Conservation (phyloP, 1,284 basidiomycete genomes). For the Melanopsichium pennsylvanicum region DNA sequence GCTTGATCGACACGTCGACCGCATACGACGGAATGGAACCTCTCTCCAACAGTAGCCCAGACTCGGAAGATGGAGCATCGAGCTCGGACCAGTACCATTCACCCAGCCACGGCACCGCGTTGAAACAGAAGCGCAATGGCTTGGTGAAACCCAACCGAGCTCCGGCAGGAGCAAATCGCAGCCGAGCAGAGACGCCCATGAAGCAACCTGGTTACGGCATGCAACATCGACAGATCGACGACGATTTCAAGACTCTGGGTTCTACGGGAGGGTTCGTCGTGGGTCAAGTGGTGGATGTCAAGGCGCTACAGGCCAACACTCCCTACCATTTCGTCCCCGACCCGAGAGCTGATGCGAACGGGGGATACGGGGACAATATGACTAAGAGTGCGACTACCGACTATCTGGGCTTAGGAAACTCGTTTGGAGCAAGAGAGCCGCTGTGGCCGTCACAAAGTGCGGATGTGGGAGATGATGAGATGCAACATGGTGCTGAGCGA, state of each 20-base stretch:
- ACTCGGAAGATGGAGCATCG: conserved; percentile 34
- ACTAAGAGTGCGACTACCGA: conserved; percentile 24
- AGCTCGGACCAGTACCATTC: conserved; percentile 9
- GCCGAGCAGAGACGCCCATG: conserved; percentile 83
- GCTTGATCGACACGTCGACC: conserved; percentile 25
- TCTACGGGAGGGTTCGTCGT: conserved; percentile 43
- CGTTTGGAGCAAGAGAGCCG: conserved; percentile 16
- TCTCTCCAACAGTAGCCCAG: conserved; percentile 15
- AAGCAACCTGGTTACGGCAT: conserved; percentile 88
- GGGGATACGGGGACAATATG: conserved; percentile 4
- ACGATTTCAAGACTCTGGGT: conserved; percentile 70
- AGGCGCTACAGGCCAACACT: conserved; percentile 43
- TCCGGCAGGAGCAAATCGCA: conserved; percentile 36
- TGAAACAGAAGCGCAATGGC: conserved; percentile 33
- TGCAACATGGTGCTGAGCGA: not conserved
- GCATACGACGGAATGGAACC: conserved; percentile 36
- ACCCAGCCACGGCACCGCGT: conserved; percentile 9
- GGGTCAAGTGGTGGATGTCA: conserved; percentile 55
- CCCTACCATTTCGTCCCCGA: conserved; percentile 31
- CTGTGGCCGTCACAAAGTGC: conserved; percentile 13
- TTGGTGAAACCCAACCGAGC: conserved; percentile 59
- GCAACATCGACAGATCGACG: conserved; percentile 89
- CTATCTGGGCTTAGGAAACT: conserved; percentile 24
- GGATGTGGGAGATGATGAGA: not conserved
- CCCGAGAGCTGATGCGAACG: conserved; percentile 7